phyloP scores from a whole-genome alignment of 805 yeast species.

The Yarrowia bubula region DNA sequence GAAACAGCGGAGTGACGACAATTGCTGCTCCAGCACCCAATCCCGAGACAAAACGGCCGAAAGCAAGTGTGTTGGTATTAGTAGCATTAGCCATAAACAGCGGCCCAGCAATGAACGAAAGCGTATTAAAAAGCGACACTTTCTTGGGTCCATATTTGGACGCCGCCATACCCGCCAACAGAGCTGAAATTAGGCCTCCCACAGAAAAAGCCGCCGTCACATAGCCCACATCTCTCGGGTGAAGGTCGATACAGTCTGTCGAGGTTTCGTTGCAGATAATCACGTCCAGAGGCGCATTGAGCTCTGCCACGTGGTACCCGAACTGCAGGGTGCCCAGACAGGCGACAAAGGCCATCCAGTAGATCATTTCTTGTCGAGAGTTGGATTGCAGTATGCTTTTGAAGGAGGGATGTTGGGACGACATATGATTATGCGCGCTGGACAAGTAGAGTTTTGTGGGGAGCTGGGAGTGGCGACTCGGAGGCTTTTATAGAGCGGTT shows the following conservation, averaged over 20 bases:
- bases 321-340: conserved; percentile 82
- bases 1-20: conserved; percentile 78
- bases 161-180: conserved; percentile 63
- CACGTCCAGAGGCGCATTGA: conserved; percentile 81
- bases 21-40: conserved; percentile 84
- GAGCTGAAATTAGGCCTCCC: conserved; percentile 80
- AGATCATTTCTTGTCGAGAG: conserved; percentile 15
- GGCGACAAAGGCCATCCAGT: conserved; percentile 45
- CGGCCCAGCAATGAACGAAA: conserved; percentile 61
- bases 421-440: conserved; percentile 7
- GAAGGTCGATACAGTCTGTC: conserved; percentile 56
- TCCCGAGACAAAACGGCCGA: conserved; percentile 79
- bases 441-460: conserved; percentile 14
- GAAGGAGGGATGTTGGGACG: conserved; percentile 15
- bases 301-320: conserved; percentile 93
- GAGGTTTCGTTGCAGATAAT: conserved; percentile 51
- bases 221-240: conserved; percentile 44
- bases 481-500: neutral
- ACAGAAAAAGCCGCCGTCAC: conserved; percentile 76
- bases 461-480: neutral
- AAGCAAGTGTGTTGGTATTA: conserved; percentile 45
- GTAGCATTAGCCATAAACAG: conserved; percentile 53
- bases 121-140: conserved; percentile 52
- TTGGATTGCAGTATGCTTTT: conserved; percentile 8
- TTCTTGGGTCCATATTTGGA: conserved; percentile 63